Percentiles rank a stretch among this genome's conserved stretches.
Evolutionary conservation across 2,329 filamentous ascomycete genomes (phyloP).

Genomic region (Colletotrichum sp.): DNA sequence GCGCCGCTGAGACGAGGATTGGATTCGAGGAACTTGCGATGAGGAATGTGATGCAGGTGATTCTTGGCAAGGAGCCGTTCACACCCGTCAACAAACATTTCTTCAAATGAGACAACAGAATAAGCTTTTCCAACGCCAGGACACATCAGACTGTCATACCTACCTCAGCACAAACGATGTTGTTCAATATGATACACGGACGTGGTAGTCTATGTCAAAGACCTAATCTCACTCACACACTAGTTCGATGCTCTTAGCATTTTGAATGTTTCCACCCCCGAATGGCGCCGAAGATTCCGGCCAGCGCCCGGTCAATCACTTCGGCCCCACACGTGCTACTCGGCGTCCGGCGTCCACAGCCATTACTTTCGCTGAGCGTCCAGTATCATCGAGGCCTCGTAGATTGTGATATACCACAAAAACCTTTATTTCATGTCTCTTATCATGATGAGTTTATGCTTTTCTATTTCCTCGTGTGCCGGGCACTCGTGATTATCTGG

Average conservation of each 20-base stretch:
- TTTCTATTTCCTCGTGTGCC: not conserved
- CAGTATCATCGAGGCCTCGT: not conserved
- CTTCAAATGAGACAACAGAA: slow-evolving; percentile 28
- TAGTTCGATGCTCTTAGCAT: not conserved
- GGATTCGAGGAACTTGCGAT: slow-evolving; percentile 61
- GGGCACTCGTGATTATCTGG: not conserved
- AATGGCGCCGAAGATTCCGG: not conserved
- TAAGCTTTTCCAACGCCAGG: not conserved
- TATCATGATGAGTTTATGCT: too few relatives aligned
- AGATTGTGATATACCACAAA: not conserved
- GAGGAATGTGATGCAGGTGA: slow-evolving; percentile 55
- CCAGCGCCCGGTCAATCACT: not conserved
- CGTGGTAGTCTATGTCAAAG: not conserved
- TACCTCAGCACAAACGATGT: not conserved
- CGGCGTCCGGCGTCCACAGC: not conserved
- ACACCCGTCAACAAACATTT: slow-evolving; percentile 60
- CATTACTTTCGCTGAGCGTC: not conserved
- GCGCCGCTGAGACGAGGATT: slow-evolving; percentile 56
- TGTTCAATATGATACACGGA: not conserved
- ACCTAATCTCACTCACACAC: not conserved
- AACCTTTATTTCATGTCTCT: not conserved
- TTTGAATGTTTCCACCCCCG: not conserved
- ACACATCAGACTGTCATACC: not conserved
- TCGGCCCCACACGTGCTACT: not conserved
- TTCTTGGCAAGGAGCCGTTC: slow-evolving; percentile 46